Percentiles rank a stretch among this genome's conserved stretches.
Conservation (phyloP, 192 early-diverging fungal species). For the Coemansia sp. region DNA sequence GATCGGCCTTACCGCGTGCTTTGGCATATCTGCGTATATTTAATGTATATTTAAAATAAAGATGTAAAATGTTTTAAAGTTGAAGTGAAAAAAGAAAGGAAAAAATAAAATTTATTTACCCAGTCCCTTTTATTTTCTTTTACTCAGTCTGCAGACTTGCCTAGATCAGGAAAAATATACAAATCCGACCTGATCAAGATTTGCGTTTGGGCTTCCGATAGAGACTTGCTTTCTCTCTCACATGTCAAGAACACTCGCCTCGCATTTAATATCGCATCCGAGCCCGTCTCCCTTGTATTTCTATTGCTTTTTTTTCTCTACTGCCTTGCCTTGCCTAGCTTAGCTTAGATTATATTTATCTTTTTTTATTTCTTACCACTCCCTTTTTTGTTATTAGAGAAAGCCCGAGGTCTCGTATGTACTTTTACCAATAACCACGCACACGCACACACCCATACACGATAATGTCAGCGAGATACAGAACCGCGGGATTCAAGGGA, state of each 20-base stretch:
- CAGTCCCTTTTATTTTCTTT: conserved; percentile 3
- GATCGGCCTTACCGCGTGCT: conserved; percentile 11
- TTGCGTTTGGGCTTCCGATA: too few species aligned
- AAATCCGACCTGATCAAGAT: too few species aligned
- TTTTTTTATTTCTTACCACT: not conserved
- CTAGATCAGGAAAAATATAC: not conserved
- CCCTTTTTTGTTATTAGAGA: not conserved
- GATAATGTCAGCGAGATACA: conserved; percentile 45
- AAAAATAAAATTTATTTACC: conserved; percentile 1
- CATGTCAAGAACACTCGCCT: too few species aligned
- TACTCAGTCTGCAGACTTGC: too few species aligned
- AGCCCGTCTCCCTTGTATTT: not conserved
- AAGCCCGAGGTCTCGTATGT: too few species aligned
- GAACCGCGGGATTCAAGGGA: conserved; percentile 84
- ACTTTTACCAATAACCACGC: too few species aligned
- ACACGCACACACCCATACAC: too few species aligned
- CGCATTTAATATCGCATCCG: too few species aligned
- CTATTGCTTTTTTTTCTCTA: not conserved
- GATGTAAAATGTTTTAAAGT: conserved; percentile 5
- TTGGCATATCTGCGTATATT: conserved; percentile 12
- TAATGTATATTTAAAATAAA: conserved; percentile 5
- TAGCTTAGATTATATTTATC: too few species aligned
- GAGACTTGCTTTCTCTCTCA: not conserved
- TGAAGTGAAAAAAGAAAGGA: not conserved
- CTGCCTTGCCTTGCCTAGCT: too few species aligned